Conservation (phyloP, 768 basidiomycete genomes). For the Udeniomyces megalosporus region DNA sequence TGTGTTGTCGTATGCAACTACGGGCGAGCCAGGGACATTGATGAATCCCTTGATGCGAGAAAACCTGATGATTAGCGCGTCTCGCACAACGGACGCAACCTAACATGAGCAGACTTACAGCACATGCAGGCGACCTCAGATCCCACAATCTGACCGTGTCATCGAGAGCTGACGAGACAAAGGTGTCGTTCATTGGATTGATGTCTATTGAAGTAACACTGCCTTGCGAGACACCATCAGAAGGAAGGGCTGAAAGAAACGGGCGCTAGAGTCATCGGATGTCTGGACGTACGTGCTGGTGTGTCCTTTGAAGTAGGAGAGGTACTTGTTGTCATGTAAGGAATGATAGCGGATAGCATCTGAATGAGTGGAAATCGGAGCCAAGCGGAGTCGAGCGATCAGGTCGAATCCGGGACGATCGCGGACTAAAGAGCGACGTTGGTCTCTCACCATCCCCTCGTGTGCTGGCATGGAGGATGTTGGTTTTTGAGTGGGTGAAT, state of each 20-base stretch:
- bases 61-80: not conserved
- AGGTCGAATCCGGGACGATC: not conserved
- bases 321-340: constrained; percentile 86
- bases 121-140: constrained; percentile 57
- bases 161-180: constrained; percentile 88
- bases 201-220: constrained; percentile 79
- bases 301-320: constrained; percentile 92
- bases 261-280: not conserved
- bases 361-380: constrained; percentile 25
- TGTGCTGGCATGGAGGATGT: constrained; percentile 78
- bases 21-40: constrained; percentile 53
- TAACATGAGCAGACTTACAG: constrained; percentile 28
- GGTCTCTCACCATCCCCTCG: constrained; percentile 54
- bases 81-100: not conserved
- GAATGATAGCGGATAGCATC: constrained; percentile 78
- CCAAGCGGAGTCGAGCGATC: not conserved
- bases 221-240: not conserved
- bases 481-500: constrained; percentile 78
- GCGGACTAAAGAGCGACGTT: not conserved
- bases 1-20: constrained; percentile 67
- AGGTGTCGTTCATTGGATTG: constrained; percentile 81
- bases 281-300: constrained; percentile 39
- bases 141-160: constrained; percentile 95
- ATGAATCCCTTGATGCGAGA: constrained; percentile 41
- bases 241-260: not conserved